Conservation (phyloP, 371 early-diverging fungal species). For the Circinella umbellata region DNA sequence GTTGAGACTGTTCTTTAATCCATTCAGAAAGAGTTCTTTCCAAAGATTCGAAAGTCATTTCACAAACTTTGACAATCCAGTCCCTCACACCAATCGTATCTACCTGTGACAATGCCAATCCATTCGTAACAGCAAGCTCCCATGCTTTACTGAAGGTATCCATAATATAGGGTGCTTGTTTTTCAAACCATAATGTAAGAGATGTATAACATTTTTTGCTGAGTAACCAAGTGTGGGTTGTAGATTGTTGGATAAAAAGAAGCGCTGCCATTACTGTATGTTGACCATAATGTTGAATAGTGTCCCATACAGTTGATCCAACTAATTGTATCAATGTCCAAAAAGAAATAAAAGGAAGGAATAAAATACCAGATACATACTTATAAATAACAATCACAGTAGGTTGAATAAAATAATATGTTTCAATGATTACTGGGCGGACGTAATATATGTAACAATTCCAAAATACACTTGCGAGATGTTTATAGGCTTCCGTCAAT, state of each 20-base stretch:
- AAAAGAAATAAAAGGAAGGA: background rate
- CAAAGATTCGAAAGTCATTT: constrained; percentile 13
- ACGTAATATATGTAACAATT: background rate
- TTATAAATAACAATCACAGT: background rate
- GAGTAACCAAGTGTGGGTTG: background rate
- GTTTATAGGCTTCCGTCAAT: background rate
- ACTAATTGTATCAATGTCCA: background rate
- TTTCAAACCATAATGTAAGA: background rate
- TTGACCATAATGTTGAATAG: background rate
- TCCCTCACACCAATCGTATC: constrained; percentile 1
- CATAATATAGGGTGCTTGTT: constrained; percentile 2
- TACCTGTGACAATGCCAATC: background rate
- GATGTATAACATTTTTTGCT: background rate
- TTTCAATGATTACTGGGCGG: background rate
- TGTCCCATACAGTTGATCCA: background rate
- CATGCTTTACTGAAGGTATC: background rate
- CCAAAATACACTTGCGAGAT: background rate
- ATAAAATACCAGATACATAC: background rate
- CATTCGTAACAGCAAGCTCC: constrained; percentile 5
- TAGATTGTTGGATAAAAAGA: background rate
- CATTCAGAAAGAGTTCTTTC: constrained; percentile 18
- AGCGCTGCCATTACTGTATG: background rate
- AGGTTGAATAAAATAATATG: constrained; percentile 4
- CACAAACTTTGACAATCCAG: constrained; percentile 7
- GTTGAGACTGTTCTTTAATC: constrained; percentile 18